Base-by-base conservation (phyloP, 768 basidiomycete genomes). In the Kwoniella mangroviensis region DNA sequence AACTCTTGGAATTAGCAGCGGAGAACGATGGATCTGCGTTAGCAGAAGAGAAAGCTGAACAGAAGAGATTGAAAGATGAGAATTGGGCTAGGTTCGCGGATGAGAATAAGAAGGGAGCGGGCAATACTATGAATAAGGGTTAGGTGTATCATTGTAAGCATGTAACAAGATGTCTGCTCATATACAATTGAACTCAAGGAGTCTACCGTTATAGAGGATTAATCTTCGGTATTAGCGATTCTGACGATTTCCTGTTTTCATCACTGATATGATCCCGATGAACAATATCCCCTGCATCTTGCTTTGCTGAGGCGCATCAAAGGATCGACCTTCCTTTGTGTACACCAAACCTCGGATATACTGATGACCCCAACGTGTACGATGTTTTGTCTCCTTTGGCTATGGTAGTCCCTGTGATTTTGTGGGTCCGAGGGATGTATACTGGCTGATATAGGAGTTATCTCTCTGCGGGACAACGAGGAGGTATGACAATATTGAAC, bases 41-140 rank as follows among this genome's bases (percentile, higher is more conserved):
- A 34, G 91, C 89, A 0, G 89, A 89, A 65, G 84, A 88, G 71
- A 92, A 90, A 73, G 86, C 80, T 19, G 94, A 95, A 79, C 86
- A 90, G 79, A 90, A 91, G 83, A 84, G 94, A 55, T 86, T 87
- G 76, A 92, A 94, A 81, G 92, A 95, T 74, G 93, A 98, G 81
- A 89, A 90, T 43, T 98, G 95, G 94, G 94, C 94, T 40, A 86
- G 85, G 67, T 98, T 88, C 77, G 93, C 90, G 17, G 97, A 98
- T 61, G 86, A 85, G 26, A 90, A 99, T 83, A 90, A 90, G 13
- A 90, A 86, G 77, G 97, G 97, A 1, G 91, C 91, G n/a, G 97
- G 97, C 3, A 99, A 99, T 81, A 96, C 90, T 12, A 94, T 96
- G 91, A 97, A 98, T 82, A 88, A 92, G 72, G 94, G 94, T 69